Evolutionary conservation across 352 stramenopile species (phyloP), one percentile per base, ranked within the genome.

Genomic region (Thalassiosira ordinaria): DNA sequence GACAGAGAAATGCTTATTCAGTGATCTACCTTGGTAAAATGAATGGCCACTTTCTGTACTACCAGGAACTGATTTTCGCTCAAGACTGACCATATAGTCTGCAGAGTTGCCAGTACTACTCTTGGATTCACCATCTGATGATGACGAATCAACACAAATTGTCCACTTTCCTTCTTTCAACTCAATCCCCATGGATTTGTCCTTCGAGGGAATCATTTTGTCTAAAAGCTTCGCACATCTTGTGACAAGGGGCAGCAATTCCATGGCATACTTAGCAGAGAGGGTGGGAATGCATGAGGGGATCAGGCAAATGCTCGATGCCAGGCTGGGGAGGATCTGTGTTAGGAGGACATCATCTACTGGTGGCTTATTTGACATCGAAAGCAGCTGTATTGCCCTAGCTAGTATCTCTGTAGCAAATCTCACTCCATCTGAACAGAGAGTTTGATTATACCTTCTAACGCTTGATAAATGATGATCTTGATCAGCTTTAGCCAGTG

Each of bases 221-320:
- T 88, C 71, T 53, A 89, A 27, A 39, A 79, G 18, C 60, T 80
- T 80, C 20, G 88, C 78, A 68, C 80, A 89, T 62, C 83, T 70
- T 2, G 80, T 87, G 26, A 93, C 47, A 68, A 88, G 41, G 37
- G 88, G 85, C 52, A 94, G 52, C 8, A 93, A 51, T 46, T 82
- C 67, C 37, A 91, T 78, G 44, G 86, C 86, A 79, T 82, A 90
- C 57, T 87, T 80, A 27, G 79, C 44, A 29, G 89, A 93, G 39
- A 94, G 64, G 56, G 84, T 80, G 27, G 89, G 89, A 74, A 94
- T 89, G 8, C 75, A 91, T 13, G 81, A 80, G 37, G 88, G 88
- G 41, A 92, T 75, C 31, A 93, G 73, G 56, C 80, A 91, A 55
- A 94, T 71, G 16, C 69, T 72, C 33, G 84, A 81, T 33, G 80